phyloP scores from a whole-genome alignment of 2,329 filamentous ascomycete genomes.

The Pseudogymnoascus pannorum region DNA sequence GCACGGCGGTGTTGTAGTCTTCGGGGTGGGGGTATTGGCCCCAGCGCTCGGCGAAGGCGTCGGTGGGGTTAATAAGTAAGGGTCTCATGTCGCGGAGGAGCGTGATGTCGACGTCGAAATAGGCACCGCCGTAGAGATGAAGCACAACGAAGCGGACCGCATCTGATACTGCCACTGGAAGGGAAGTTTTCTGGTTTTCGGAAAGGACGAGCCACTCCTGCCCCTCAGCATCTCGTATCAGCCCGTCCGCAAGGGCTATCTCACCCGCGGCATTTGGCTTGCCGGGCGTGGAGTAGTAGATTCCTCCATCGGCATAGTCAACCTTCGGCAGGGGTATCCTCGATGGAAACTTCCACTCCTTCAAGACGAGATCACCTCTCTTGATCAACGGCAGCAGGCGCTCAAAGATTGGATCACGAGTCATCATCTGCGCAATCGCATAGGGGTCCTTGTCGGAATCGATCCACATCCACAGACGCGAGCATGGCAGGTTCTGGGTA shows the following conservation, averaged over 20 bases:
- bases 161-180: conserved; percentile 50
- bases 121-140: conserved; percentile 45
- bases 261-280: conserved; percentile 31
- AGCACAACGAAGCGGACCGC: conserved; percentile 48
- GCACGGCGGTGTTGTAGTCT: conserved; percentile 51
- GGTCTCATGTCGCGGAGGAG: conserved; percentile 49
- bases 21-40: conserved; percentile 43
- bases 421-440: conserved; percentile 44
- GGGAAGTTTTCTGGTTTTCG: conserved; percentile 48
- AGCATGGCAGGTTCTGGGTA: conserved; percentile 49
- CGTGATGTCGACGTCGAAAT: conserved; percentile 49
- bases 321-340: conserved; percentile 44
- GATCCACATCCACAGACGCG: conserved; percentile 45
- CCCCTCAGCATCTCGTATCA: conserved; percentile 40
- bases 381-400: conserved; percentile 47
- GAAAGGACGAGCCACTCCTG: conserved; percentile 47
- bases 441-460: conserved; percentile 44
- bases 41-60: conserved; percentile 48
- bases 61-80: conserved; percentile 40
- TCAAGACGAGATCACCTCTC: conserved; percentile 44
- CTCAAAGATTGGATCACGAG: conserved; percentile 42
- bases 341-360: conserved; percentile 46
- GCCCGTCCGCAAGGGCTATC: conserved; percentile 40
- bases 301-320: conserved; percentile 41
- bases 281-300: conserved; percentile 41